Conservation (phyloP, 768 basidiomycete genomes). For the Tubosaeta sp. region DNA sequence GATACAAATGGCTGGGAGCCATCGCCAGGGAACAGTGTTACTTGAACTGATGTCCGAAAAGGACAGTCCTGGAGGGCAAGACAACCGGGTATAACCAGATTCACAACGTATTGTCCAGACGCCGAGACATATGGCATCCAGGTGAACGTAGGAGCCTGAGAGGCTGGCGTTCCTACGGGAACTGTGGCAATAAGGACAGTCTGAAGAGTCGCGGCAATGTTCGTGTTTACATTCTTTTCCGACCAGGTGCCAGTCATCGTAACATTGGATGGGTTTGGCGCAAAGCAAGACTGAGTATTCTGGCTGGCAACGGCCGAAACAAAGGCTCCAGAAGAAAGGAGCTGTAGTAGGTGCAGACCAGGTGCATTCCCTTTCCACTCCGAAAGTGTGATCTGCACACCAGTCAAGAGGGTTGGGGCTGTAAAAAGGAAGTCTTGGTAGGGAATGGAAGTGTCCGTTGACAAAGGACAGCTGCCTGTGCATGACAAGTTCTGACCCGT, state of each 20-base stretch:
- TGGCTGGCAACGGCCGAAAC: slow-evolving; percentile 63
- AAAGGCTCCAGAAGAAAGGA: slow-evolving; percentile 89
- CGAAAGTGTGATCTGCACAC: slow-evolving; percentile 80
- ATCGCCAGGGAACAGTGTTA: slow-evolving; percentile 77
- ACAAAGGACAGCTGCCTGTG: slow-evolving; percentile 72
- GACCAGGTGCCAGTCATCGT: slow-evolving; percentile 69
- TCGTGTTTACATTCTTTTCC: slow-evolving; percentile 56
- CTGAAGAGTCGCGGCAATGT: slow-evolving; percentile 78
- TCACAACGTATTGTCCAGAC: slow-evolving; percentile 80
- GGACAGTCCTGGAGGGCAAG: slow-evolving; percentile 73
- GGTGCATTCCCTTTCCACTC: slow-evolving; percentile 70
- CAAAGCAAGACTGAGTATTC: slow-evolving; percentile 71
- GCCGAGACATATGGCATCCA: slow-evolving; percentile 93
- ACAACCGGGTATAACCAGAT: slow-evolving; percentile 86
- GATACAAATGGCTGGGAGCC: slow-evolving; percentile 60
- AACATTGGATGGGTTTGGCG: slow-evolving; percentile 68
- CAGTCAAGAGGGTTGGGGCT: slow-evolving; percentile 64
- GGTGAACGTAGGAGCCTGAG: slow-evolving; percentile 72
- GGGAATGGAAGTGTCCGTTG: slow-evolving; percentile 65
- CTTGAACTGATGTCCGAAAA: slow-evolving; percentile 72
- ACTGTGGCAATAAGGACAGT: slow-evolving; percentile 67
- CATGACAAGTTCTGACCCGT: slow-evolving; percentile 78
- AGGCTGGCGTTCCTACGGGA: slow-evolving; percentile 54
- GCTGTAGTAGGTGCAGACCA: slow-evolving; percentile 87
- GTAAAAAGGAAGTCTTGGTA: slow-evolving; percentile 95